Base-by-base conservation (phyloP, 2,329 filamentous ascomycete genomes). In the Epicoccum nigrum region DNA sequence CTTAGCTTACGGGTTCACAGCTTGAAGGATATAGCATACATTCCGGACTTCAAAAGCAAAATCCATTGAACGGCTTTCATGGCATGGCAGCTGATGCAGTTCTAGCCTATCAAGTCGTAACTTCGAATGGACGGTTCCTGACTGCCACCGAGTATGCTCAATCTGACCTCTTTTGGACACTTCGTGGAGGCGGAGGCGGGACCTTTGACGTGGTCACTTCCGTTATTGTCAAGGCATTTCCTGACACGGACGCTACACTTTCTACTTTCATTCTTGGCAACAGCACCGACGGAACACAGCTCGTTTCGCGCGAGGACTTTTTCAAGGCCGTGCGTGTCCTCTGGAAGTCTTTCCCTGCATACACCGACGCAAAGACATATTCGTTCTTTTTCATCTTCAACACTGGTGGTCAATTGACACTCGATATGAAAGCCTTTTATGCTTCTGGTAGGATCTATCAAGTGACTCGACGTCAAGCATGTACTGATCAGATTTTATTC, bases 1-100 rank as follows among this genome's bases (percentile, higher is more conserved):
- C 37, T 56, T 11, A 49, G 43, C 19, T 20, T 56, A 5, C 54
- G 54, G 54, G 50, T 39, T 37, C 49, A 54, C 31, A 54, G 50
- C 20, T 13, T 53, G 32, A 53, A 55, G 13, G 23, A 46, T 8
- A 47, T 57, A 7, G 17, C 40, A n/a, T 51, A 49, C 15, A 16
- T 54, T 7, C 48, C 39, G 11, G 13, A 55, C 15, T 54, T 54
- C 19, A 28, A 27, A 27, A 17, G 23, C 6, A 23, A 11, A 38
- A 1, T 12, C 35, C 35, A 15, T 20, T 38, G 15, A 20, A 1
- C 62, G 23, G 23, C 23, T 25, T 27, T 16, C 20, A 35, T 13
- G 33, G 33, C 7, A 35, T 35, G 33, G 33, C 33, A 4, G 33
- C 33, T 19, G 33, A 35, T 20, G 16, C 17, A 12, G 33, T 35